These are phyloP conservation scores for Kwoniella sp. DNA, from an alignment of 768 basidiomycete species.

Conservation along the genomic window DNA sequence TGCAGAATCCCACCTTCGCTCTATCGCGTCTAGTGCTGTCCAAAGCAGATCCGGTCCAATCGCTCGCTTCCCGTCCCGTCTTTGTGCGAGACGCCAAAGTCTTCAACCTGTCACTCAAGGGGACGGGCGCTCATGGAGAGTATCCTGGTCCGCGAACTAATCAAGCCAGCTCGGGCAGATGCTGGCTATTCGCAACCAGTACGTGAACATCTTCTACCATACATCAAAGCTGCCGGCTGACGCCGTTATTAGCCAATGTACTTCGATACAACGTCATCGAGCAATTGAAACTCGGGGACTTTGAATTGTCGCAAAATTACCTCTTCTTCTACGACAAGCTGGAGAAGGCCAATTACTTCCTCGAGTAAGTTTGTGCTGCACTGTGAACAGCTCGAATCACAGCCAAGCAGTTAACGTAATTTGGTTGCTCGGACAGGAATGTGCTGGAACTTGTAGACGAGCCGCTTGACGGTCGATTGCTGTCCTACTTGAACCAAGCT, in stretches of 20 bases:
- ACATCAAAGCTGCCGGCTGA: background rate
- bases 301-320: slow-evolving; percentile 90
- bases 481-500: slow-evolving; percentile 72
- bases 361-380: slow-evolving; percentile 62
- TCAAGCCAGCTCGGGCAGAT: slow-evolving; percentile 85
- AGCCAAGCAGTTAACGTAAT: background rate
- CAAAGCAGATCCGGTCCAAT: slow-evolving; percentile 48
- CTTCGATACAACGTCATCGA: slow-evolving; percentile 82
- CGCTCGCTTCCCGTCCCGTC: slow-evolving; percentile 44
- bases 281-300: slow-evolving; percentile 80
- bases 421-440: slow-evolving; percentile 55
- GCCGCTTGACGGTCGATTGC: slow-evolving; percentile 79
- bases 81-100: slow-evolving; percentile 58
- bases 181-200: slow-evolving; percentile 94
- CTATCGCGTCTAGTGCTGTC: slow-evolving; percentile 50
- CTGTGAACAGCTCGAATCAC: background rate
- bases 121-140: slow-evolving; percentile 60
- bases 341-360: slow-evolving; percentile 87
- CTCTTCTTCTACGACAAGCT: slow-evolving; percentile 97
- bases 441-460: slow-evolving; percentile 78
- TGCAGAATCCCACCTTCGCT: slow-evolving; percentile 42
- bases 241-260: slow-evolving; percentile 56
- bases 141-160: slow-evolving; percentile 81
- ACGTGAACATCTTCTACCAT: slow-evolving; percentile 58
- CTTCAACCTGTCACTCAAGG: slow-evolving; percentile 72